A percentile compares a stretch with the other conserved stretches of the same genome.
phyloP scores from a whole-genome alignment of 1,284 basidiomycete genomes.

The Cutaneotrichosporon mucoides region DNA sequence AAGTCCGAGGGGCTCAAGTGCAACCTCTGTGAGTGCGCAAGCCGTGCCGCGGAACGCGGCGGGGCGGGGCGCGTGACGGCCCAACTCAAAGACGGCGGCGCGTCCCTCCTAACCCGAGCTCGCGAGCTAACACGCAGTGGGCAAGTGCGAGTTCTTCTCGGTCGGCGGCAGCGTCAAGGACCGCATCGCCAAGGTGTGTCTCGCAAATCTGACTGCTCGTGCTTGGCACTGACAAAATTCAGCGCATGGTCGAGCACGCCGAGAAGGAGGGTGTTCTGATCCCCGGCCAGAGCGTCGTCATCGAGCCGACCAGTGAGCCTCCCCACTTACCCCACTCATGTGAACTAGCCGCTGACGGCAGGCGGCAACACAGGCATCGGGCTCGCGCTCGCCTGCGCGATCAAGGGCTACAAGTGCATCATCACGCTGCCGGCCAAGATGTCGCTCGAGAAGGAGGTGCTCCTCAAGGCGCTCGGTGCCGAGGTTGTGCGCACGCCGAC shows the following conservation, averaged over 20 bases:
- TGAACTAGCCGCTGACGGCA: neutral
- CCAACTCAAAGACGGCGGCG: neutral
- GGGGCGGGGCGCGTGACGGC: too few species aligned
- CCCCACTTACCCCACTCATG: neutral
- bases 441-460: conserved; percentile 92
- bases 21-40: conserved; percentile 68
- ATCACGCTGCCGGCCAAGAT: conserved; percentile 97
- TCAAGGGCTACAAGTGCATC: conserved; percentile 57
- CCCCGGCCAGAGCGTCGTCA: conserved; percentile 84
- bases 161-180: conserved; percentile 94
- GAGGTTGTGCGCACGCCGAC: conserved; percentile 89
- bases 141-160: conserved; percentile 85
- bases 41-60: neutral
- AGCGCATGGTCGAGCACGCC: conserved; percentile 89
- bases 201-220: too few species aligned
- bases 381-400: conserved; percentile 80
- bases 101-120: neutral
- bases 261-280: conserved; percentile 81
- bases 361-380: conserved; percentile 65
- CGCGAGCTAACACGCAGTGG: conserved; percentile 56
- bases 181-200: conserved; percentile 71
- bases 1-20: conserved; percentile 72
- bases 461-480: conserved; percentile 84
- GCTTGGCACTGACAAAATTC: neutral
- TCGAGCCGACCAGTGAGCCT: conserved; percentile 63